These are phyloP conservation scores for Pyrenochaeta sp. DNA, from an alignment of 2,329 filamentous ascomycete genomes.

Conservation along the genomic window DNA sequence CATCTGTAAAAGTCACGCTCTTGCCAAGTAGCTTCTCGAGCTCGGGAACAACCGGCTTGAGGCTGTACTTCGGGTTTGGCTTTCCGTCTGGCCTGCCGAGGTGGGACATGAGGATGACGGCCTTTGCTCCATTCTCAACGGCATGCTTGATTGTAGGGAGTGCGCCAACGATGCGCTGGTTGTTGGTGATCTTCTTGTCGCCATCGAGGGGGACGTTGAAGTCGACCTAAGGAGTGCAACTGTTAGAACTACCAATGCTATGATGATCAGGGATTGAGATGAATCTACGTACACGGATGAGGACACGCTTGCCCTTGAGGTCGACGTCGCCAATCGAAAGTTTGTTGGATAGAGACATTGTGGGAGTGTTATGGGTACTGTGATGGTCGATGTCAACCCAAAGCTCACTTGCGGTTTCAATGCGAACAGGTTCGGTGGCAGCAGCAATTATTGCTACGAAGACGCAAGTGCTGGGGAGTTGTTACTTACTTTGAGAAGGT, in stretches of 20 bases:
- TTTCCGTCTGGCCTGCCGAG: conserved; percentile 94
- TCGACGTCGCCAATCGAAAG: conserved; percentile 96
- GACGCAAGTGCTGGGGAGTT: conserved; percentile 4
- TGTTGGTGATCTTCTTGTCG: conserved; percentile 95
- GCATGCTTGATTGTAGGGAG: conserved; percentile 95
- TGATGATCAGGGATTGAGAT: conserved; percentile 20
- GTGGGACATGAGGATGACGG: conserved; percentile 97
- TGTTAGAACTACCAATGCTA: conserved; percentile 14
- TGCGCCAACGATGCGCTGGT: conserved; percentile 96
- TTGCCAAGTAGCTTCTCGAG: conserved; percentile 89
- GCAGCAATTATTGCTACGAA: conserved; percentile 8
- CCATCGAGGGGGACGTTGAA: conserved; percentile 98
- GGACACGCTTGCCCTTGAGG: conserved; percentile 96
- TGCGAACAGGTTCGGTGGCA: neutral
- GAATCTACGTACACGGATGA: conserved; percentile 81
- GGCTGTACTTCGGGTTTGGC: conserved; percentile 89
- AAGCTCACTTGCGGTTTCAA: neutral
- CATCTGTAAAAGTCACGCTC: conserved; percentile 85
- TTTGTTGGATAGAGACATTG: conserved; percentile 98
- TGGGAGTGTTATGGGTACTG: conserved; percentile 19
- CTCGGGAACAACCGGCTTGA: conserved; percentile 89
- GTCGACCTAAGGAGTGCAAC: conserved; percentile 75
- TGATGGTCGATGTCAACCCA: conserved; percentile 23
- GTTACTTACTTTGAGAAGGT: conserved; percentile 27
- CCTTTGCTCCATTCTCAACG: conserved; percentile 87